These are phyloP conservation scores for Calycina herbarum DNA, from an alignment of 2,329 filamentous ascomycete genomes.

Conservation along the genomic window DNA sequence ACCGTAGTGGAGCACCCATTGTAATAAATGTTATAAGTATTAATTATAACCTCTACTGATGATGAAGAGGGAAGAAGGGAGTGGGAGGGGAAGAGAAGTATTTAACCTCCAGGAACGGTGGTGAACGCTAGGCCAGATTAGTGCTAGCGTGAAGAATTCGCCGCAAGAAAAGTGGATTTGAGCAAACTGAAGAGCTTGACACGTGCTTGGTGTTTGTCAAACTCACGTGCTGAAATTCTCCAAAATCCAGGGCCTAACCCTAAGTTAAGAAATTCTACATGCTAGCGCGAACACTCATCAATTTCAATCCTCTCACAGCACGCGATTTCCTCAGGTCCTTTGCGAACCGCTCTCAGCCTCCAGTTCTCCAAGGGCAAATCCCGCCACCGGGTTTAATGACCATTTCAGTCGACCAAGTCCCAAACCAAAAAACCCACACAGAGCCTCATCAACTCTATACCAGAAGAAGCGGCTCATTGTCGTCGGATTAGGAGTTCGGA, in stretches of 20 bases:
- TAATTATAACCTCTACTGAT: constrained; percentile 42
- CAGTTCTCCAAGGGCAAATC: not conserved
- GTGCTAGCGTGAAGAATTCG: not conserved
- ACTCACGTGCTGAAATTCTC: too few species aligned
- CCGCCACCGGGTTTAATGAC: not conserved
- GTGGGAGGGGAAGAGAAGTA: constrained; percentile 12
- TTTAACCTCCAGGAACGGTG: too few species aligned
- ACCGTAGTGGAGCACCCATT: constrained; percentile 42
- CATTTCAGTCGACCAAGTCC: not conserved
- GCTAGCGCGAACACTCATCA: too few species aligned
- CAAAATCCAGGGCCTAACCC: not conserved
- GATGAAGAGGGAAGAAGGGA: constrained; percentile 30
- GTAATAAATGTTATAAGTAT: constrained; percentile 39
- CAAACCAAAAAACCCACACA: not conserved
- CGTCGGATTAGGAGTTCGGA: constrained; percentile 5
- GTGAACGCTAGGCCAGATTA: not conserved
- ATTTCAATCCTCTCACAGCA: too few species aligned
- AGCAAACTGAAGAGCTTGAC: too few species aligned
- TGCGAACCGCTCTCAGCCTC: too few species aligned
- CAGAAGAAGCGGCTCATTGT: not conserved
- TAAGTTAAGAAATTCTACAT: too few species aligned
- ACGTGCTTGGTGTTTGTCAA: too few species aligned
- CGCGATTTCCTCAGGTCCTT: not conserved
- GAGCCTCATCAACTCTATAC: not conserved
- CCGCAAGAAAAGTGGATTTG: too few species aligned